A percentile compares a stretch with the other conserved stretches of the same genome.
These are phyloP conservation scores for Monilinia vaccinii-corymbosi DNA, from an alignment of 2,329 filamentous ascomycete genomes.

Conservation along the genomic window DNA sequence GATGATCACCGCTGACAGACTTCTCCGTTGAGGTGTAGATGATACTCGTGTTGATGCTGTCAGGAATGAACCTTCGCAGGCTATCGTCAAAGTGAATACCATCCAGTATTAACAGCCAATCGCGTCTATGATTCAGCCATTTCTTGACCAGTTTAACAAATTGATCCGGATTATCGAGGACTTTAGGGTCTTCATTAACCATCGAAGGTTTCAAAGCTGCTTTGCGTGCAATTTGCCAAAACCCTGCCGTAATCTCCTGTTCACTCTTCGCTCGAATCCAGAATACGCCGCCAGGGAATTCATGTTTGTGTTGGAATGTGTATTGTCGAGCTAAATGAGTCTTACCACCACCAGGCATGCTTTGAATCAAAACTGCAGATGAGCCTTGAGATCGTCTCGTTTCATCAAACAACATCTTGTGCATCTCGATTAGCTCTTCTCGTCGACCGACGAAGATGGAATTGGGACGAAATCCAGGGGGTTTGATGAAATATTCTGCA, in stretches of 20 bases:
- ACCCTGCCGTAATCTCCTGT: conserved; percentile 50
- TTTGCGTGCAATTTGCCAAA: conserved; percentile 55
- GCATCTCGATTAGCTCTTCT: conserved; percentile 47
- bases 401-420: conserved; percentile 48
- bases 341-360: conserved; percentile 58
- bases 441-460: conserved; percentile 53
- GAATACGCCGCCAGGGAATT: conserved; percentile 58
- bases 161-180: conserved; percentile 31
- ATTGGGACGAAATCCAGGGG: conserved; percentile 53
- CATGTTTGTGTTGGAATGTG: conserved; percentile 47
- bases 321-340: conserved; percentile 61
- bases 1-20: conserved; percentile 44
- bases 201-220: conserved; percentile 35
- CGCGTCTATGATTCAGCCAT: conserved; percentile 52
- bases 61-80: conserved; percentile 54
- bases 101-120: conserved; percentile 61
- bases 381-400: conserved; percentile 48
- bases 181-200: conserved; percentile 26
- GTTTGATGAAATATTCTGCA: conserved; percentile 34
- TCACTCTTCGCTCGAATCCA: conserved; percentile 57
- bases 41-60: conserved; percentile 51
- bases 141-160: conserved; percentile 48
- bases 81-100: conserved; percentile 53
- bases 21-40: conserved; percentile 61
- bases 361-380: conserved; percentile 54